These are phyloP conservation scores for Larix kaempferi DNA, from an alignment of 75 land plant species.

Conservation along the genomic window DNA sequence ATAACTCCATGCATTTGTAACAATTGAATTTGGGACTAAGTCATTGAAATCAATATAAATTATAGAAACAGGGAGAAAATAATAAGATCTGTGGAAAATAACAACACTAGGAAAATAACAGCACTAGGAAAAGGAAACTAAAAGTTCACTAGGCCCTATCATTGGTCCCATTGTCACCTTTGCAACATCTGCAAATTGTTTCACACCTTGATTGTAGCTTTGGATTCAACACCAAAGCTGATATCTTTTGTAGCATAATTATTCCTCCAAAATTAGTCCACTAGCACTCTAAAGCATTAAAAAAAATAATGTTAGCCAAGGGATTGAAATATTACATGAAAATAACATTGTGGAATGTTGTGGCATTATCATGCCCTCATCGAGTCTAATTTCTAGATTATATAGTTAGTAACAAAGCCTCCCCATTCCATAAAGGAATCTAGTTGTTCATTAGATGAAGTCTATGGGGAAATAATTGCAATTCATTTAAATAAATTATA, in stretches of 20 bases:
- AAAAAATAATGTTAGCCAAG: not conserved
- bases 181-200: conserved; percentile 89
- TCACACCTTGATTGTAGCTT: conserved; percentile 83
- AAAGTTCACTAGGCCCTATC: conserved; percentile 22
- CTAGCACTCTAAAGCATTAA: conserved; percentile 23
- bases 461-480: not conserved
- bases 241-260: conserved; percentile 78
- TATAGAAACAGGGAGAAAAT: too few species aligned
- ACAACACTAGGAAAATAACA: too few species aligned
- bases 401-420: not conserved
- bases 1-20: too few species aligned
- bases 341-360: too few species aligned
- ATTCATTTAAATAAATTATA: not conserved
- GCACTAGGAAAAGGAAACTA: not conserved
- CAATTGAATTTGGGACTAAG: too few species aligned
- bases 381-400: not conserved
- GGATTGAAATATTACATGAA: not conserved
- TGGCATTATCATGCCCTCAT: not conserved
- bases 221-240: conserved; percentile 80
- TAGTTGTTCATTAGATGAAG: not conserved
- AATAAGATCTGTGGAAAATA: too few species aligned
- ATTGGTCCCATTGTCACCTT: conserved; percentile 93
- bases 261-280: conserved; percentile 41
- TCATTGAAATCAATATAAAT: too few species aligned
- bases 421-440: not conserved